A percentile compares a stretch with the other conserved stretches of the same genome.
Evolutionary conservation across 768 basidiomycete genomes (phyloP).

Genomic region (Calocera viscosa): DNA sequence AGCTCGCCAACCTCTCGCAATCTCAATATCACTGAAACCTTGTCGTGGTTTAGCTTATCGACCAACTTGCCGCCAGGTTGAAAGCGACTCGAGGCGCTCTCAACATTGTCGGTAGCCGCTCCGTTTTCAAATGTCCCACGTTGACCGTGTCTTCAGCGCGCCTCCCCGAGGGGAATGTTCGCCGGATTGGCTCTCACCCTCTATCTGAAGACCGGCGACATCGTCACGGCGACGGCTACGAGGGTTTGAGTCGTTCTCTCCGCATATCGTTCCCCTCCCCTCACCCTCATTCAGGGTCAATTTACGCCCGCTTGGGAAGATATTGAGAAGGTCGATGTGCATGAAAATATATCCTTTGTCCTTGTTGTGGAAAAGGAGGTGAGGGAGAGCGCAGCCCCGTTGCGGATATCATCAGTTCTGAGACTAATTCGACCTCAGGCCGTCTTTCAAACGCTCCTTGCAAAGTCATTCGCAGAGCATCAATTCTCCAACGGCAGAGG

Average conservation of each 20-base stretch:
- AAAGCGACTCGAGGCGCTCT: slow-evolving; percentile 59
- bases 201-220: slow-evolving; percentile 43
- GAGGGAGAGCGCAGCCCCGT: slow-evolving; percentile 12
- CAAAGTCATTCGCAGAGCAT: slow-evolving; percentile 40
- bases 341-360: slow-evolving; percentile 55
- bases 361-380: slow-evolving; percentile 93
- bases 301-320: slow-evolving; percentile 64
- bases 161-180: slow-evolving; percentile 79
- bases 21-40: slow-evolving; percentile 4
- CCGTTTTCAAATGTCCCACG: slow-evolving; percentile 5
- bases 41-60: slow-evolving; percentile 49
- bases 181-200: slow-evolving; percentile 54
- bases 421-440: slow-evolving; percentile 49
- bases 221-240: slow-evolving; percentile 37
- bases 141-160: slow-evolving; percentile 42
- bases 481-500: slow-evolving; percentile 47
- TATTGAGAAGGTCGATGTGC: slow-evolving; percentile 47
- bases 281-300: neutral
- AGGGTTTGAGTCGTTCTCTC: slow-evolving; percentile 37
- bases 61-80: slow-evolving; percentile 80
- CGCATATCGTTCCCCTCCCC: neutral
- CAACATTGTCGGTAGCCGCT: slow-evolving; percentile 47
- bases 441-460: slow-evolving; percentile 77
- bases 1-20: slow-evolving; percentile 16
- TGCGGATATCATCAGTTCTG: neutral